Evolutionary conservation across 202 grass and related monocot species (phyloP).

Genomic region (Miscanthus sacchariflorus): DNA sequence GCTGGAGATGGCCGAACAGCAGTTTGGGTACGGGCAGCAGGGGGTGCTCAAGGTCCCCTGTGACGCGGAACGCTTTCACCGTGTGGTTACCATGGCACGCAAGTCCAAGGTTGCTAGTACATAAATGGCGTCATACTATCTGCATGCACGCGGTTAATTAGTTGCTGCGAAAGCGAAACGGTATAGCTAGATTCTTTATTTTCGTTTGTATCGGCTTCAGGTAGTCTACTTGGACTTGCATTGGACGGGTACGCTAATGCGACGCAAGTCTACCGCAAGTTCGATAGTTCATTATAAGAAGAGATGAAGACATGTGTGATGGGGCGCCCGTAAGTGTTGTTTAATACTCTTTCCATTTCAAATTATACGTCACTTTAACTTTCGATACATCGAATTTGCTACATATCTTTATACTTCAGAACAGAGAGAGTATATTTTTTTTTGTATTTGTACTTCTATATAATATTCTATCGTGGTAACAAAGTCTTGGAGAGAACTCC

Average conservation of each 20-base stretch:
- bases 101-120: neutral
- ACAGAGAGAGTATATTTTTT: too few species aligned
- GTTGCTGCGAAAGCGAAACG: neutral
- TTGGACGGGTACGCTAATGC: neutral
- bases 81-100: conserved; percentile 31
- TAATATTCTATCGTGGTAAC: neutral
- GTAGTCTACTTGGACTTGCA: neutral
- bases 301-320: neutral
- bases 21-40: conserved; percentile 48
- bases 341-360: neutral
- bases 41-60: conserved; percentile 53
- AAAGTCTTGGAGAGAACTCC: neutral
- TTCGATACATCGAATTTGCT: too few species aligned
- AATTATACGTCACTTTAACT: too few species aligned
- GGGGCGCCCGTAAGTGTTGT: neutral
- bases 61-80: conserved; percentile 24
- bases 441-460: too few species aligned
- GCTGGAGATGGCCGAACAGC: conserved; percentile 36
- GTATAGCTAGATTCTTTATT: neutral
- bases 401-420: too few species aligned
- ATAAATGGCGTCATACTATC: neutral
- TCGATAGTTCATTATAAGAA: neutral
- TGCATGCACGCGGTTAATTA: neutral
- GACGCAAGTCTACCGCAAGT: neutral
- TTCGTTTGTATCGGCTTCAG: neutral